Base-by-base conservation (phyloP, 169 alveolate species). In the Plasmodium coatneyi region DNA sequence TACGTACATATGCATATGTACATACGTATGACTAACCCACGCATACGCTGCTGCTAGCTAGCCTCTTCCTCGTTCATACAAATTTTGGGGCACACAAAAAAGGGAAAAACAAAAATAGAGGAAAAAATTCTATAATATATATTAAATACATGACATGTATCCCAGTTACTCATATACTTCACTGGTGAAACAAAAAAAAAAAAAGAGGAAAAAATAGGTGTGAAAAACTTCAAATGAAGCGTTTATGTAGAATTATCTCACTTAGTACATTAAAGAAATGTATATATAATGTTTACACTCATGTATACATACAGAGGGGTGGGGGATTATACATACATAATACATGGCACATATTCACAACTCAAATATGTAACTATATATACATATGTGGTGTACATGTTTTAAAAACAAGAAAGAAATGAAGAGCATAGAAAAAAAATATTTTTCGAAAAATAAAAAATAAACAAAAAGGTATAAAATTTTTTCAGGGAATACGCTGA, bases 1-100 rank as follows among this genome's bases (percentile, higher is more conserved):
- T 76, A 28, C 39, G 83, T 12, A 76, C 22, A 80, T 60, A 82
- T 82, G 43, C 39, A 4, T 82, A 82, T 82, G 43, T 70, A 60
- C 14, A 30, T 81, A 52, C 22, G 41, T 82, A 56, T 56, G 71
- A 19, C 32, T 81, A 54, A 22, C 7, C 76, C 76, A 66, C 5
- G 76, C 41, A 66, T 66, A 66, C 74, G 32, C 25, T 28, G 30
- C n/a, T 28, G 9, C 39, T 32, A 66, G 36, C 36, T 25, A 66
- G 60, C 60, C 60, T 49, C 60, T 10, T 49, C 25, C 60, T 49
- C 25, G 22, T 49, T 49, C 76, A 66, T 25, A 66, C 76, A 66
- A 66, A 66, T 28, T 66, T 28, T 66, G 36, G 41, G 39, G 36
- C 7, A 28, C 76, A 19, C 76, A 25, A 66, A 66, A 66, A 66